These are phyloP conservation scores for Macadamia integrifolia DNA, from an alignment of 164 flowering plant genomes.

Conservation along the genomic window DNA sequence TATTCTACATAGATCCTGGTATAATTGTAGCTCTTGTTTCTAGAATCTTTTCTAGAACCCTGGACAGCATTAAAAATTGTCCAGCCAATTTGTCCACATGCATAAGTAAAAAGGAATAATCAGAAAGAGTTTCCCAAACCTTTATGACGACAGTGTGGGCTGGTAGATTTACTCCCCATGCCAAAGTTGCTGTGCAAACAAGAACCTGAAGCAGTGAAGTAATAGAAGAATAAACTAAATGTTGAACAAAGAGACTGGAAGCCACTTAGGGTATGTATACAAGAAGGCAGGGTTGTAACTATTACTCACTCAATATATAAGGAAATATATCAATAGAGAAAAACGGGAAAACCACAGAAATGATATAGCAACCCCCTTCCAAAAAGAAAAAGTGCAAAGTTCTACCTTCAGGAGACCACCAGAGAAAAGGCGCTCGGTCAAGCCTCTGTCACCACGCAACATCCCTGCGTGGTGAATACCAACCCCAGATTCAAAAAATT, in stretches of 20 bases:
- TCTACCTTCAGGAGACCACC: conserved; percentile 81
- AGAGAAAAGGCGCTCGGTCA: conserved; percentile 94
- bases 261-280: too few species aligned
- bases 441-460: conserved; percentile 90
- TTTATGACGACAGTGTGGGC: conserved; percentile 99
- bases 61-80: too few species aligned
- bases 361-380: too few species aligned
- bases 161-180: conserved; percentile 99
- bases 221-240: neutral
- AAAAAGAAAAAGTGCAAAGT: neutral
- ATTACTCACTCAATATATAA: too few species aligned
- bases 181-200: conserved; percentile 98
- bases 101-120: neutral
- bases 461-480: conserved; percentile 99
- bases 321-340: too few species aligned
- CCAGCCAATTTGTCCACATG: too few species aligned
- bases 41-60: too few species aligned
- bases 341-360: neutral
- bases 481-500: conserved; percentile 68
- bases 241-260: neutral
- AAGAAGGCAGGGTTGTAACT: too few species aligned
- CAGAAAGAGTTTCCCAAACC: conserved; percentile 36
- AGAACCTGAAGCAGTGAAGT: conserved; percentile 57
- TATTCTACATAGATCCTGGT: too few species aligned
- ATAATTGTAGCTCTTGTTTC: too few species aligned